Percentiles rank a stretch among this genome's conserved stretches.
These are phyloP conservation scores for Scutellaria barbata DNA, from an alignment of 257 asterid genomes.

Conservation along the genomic window DNA sequence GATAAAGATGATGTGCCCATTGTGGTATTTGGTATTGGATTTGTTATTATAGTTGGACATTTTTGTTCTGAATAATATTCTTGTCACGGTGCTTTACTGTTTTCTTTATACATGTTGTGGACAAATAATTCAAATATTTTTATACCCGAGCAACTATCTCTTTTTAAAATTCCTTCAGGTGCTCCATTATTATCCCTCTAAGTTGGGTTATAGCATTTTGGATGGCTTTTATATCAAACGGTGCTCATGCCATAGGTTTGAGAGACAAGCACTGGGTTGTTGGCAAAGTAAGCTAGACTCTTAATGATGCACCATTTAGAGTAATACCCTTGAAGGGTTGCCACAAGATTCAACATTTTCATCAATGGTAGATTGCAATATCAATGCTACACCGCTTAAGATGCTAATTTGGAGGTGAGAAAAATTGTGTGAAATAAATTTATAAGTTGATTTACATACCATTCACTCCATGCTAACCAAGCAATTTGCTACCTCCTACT, in stretches of 20 bases:
- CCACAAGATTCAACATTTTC: constrained; percentile 27
- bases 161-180: constrained; percentile 55
- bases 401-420: constrained; percentile 68
- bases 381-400: constrained; percentile 42
- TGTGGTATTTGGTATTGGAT: constrained; percentile 5
- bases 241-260: constrained; percentile 86
- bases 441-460: background rate
- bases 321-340: constrained; percentile 21
- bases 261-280: constrained; percentile 87
- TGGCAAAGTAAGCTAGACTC: constrained; percentile 57
- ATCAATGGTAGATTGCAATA: constrained; percentile 12
- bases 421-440: background rate
- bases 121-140: constrained; percentile 14
- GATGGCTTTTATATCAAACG: constrained; percentile 59
- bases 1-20: constrained; percentile 1
- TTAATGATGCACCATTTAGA: background rate
- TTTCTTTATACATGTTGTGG: constrained; percentile 4
- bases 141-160: constrained; percentile 26
- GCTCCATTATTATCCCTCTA: constrained; percentile 79
- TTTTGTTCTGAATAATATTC: constrained; percentile 5
- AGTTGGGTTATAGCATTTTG: constrained; percentile 89
- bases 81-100: constrained; percentile 7
- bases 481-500: constrained; percentile 12
- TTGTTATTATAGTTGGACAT: background rate
- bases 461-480: too few species aligned